Evolutionary conservation across 345 rosid species (phyloP).

Genomic region (Eucalyptus pauciflora): DNA sequence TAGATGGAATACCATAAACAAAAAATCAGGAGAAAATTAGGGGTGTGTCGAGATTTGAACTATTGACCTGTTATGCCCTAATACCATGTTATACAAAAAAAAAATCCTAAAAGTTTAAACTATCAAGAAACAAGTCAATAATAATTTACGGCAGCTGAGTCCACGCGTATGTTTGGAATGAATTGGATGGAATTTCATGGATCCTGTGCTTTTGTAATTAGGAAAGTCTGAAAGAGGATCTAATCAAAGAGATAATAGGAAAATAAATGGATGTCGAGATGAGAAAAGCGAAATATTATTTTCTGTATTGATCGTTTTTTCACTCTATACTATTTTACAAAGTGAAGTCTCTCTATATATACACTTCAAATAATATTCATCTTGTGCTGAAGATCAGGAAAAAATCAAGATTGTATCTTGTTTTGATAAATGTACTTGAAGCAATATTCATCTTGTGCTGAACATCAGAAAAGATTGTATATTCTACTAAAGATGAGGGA

Average conservation of each 20-base stretch:
- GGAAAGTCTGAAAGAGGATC: background rate
- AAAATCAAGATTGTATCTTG: no score
- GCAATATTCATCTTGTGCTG: background rate
- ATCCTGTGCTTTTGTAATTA: background rate
- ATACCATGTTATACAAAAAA: rapidly evolving
- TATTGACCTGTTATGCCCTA: background rate
- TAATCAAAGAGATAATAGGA: no score
- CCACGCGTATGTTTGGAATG: background rate
- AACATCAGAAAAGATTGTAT: background rate
- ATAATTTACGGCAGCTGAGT: background rate
- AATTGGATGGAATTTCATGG: background rate
- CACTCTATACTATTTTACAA: no score
- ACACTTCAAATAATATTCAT: no score
- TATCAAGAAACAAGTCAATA: background rate
- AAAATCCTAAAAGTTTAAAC: background rate
- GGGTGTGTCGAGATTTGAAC: background rate
- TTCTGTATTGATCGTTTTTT: no score
- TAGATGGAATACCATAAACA: no score
- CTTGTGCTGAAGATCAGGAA: background rate
- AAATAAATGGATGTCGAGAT: no score
- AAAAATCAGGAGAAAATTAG: no score
- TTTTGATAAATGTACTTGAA: no score
- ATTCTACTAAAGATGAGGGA: background rate
- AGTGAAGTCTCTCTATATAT: no score
- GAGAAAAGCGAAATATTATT: no score